phyloP scores from a whole-genome alignment of 78 protist genomes.

The Mastigamoeba balamuthi region DNA sequence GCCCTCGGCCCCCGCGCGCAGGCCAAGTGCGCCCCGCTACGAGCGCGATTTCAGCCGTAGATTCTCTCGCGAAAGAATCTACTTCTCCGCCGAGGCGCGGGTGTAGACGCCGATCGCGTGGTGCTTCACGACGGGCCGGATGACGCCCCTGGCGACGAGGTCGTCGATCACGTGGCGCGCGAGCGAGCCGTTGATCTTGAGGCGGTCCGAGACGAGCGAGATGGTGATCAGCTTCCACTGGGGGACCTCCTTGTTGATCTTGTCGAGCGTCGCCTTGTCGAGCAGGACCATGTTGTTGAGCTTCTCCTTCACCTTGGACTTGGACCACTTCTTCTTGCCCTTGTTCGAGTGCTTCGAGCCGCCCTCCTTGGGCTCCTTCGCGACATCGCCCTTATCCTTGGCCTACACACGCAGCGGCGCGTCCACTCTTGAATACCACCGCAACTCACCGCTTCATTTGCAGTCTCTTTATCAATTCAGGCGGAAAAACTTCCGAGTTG shows the following conservation, averaged over 20 bases:
- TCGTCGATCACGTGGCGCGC: background rate
- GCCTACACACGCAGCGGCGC: too few species aligned
- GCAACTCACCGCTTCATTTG: too few species aligned
- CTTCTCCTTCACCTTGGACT: conserved; percentile 39
- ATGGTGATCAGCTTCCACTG: conserved; percentile 28
- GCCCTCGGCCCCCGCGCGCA: too few species aligned
- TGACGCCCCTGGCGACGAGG: background rate
- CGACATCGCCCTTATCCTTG: too few species aligned
- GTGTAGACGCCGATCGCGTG: background rate
- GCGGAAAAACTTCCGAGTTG: too few species aligned
- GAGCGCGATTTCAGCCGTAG: too few species aligned
- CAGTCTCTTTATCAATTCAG: too few species aligned
- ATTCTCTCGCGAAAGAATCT: too few species aligned
- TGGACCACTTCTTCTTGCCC: conserved; percentile 41
- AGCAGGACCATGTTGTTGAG: conserved; percentile 24
- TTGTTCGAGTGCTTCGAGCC: too few species aligned
- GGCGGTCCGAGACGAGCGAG: conserved; percentile 25
- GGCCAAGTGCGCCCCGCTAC: too few species aligned
- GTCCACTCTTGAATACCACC: too few species aligned
- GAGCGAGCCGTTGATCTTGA: conserved; percentile 1
- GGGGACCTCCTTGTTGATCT: conserved; percentile 32
- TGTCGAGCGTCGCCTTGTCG: conserved; percentile 37
- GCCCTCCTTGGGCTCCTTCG: too few species aligned
- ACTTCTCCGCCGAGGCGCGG: background rate
- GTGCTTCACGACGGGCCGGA: background rate